Base-by-base conservation (phyloP, 805 yeast species). In the Lipomyces sp. region DNA sequence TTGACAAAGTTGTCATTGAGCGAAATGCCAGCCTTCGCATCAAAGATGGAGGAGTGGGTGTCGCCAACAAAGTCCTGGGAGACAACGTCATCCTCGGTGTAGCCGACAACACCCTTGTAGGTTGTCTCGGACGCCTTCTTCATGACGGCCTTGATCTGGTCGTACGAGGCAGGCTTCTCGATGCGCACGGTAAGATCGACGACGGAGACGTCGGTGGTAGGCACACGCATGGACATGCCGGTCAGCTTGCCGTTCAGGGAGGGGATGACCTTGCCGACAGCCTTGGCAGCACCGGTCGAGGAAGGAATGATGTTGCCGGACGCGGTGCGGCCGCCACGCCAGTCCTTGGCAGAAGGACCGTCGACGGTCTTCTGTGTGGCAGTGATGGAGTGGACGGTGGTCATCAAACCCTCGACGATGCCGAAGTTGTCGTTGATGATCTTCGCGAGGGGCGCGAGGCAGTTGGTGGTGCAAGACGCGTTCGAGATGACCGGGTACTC, bases 301-400 rank as follows among this genome's bases (percentile, higher is more conserved):
- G 95, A 86, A 69, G 96, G 96, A 64, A 88, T 88, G 73, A 88
- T 86, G 84, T 88, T 88, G 70, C 90, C 95, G 58, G 91, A 84
- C 70, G 95, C 95, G 65, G 95, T 84, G 79, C 96, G 85, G 73
- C 96, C 96, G 72, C 96, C 95, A 82, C 96, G 84, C 96, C 96
- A 88, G 80, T 88, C 96, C 81, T 88, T 88, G 81, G 83, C 88
- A 71, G 95, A 86, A 66, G 96, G 95, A 76, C 96, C 96, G 73
- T 88, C 96, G 61, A 88, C 96, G 58, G 95, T 84, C 83, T 88
- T 88, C 76, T 88, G 96, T 67, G 96, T 85, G 65, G 96, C 96
- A 63, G 96, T 88, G 76, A 86, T 84, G 70, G 96, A 86, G 82
- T 88, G 96, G 62, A 88, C 90, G 59, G 96, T 88, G 74, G 96